Evolutionary conservation across 371 early-diverging fungal genomes (phyloP), one percentile per base, ranked within the genome.

Genomic region (Mortierella sp.): DNA sequence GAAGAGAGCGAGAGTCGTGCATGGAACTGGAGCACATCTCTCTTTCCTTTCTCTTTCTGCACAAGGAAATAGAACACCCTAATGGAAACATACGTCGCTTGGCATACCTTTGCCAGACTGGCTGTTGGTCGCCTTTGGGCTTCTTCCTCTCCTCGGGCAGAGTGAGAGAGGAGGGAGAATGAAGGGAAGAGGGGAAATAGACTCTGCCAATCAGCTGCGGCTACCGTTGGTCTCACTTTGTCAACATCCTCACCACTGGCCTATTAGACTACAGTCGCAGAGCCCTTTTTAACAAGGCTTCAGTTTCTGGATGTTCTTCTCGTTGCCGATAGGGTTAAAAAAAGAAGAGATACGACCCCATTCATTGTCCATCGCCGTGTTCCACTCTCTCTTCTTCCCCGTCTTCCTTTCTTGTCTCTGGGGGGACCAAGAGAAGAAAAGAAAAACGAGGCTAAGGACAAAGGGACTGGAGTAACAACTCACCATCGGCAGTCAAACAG

Each of bases 271-370:
- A n/a, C n/a, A n/a, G n/a, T n/a, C n/a, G 4, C 11, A 31, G 31
- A 31, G 31, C 59, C 59, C 16, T 3, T 57, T 57, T 57, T 26
- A 5, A 44, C 53, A n/a, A 9, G 10, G 40, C 37, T 59, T 53
- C 24, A n/a, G n/a, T n/a, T 71, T 70, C 57, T 21, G 70, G 67
- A 26, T 75, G 67, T 75, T 50, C 69, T 51, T 55, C 31, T 43
- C 54, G 21, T 21, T 24, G 73, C 59, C 40, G 21, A 73, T 73
- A 73, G 73, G 59, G 59, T 57, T 73, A 55, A 5, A n/a, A n/a
- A 26, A 40, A 53, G 21, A n/a, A 71, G 19, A 48, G 71, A 40
- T 14, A 13, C n/a, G n/a, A 2, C 43, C 5, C 48, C 21, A 43
- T 40, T 44, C 69, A 48, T 28, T 26, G 14, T 72, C 9, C 34